Evolutionary conservation across 495 filamentous ascomycete species (phyloP).

Genomic region (Pyrenula aspistea): DNA sequence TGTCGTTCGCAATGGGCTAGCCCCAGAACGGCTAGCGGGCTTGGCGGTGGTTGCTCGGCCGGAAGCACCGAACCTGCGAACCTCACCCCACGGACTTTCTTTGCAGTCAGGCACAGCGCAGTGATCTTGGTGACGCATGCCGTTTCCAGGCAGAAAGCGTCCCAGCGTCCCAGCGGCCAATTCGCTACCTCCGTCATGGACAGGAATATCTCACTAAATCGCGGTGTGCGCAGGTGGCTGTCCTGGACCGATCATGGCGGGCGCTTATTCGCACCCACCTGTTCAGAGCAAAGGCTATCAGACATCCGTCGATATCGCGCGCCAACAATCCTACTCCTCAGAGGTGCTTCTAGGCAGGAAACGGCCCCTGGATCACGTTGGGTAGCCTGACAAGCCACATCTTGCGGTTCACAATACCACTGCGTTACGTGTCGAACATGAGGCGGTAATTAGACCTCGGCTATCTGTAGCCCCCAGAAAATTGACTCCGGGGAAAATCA

Average conservation of each 20-base stretch:
- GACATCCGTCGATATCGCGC: slow-evolving; percentile 34
- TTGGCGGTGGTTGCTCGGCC: too few species aligned
- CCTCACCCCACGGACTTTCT: not conserved
- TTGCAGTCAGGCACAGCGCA: too few species aligned
- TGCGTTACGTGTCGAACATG: too few species aligned
- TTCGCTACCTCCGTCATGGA: too few species aligned
- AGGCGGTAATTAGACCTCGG: not conserved
- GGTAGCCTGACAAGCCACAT: not conserved
- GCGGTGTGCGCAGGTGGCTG: not conserved
- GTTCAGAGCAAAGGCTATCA: slow-evolving; percentile 28
- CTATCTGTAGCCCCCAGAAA: not conserved
- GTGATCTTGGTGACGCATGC: too few species aligned
- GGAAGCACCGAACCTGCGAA: not conserved
- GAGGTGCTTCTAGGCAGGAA: slow-evolving; percentile 30
- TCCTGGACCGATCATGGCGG: not conserved
- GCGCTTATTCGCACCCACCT: not conserved
- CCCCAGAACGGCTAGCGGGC: not conserved
- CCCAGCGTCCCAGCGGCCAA: too few species aligned
- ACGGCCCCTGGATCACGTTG: slow-evolving; percentile 14
- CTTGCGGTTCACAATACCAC: slow-evolving; percentile 3
- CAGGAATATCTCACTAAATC: too few species aligned
- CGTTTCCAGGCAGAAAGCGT: too few species aligned
- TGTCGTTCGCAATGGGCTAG: not conserved
- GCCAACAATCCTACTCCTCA: slow-evolving; percentile 23
- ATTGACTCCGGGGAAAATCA: not conserved